Evolutionary conservation across 225 moss, liverwort and hornwort species (phyloP), one percentile per base, ranked within the genome.

Genomic region (Physcomitrium patens): DNA sequence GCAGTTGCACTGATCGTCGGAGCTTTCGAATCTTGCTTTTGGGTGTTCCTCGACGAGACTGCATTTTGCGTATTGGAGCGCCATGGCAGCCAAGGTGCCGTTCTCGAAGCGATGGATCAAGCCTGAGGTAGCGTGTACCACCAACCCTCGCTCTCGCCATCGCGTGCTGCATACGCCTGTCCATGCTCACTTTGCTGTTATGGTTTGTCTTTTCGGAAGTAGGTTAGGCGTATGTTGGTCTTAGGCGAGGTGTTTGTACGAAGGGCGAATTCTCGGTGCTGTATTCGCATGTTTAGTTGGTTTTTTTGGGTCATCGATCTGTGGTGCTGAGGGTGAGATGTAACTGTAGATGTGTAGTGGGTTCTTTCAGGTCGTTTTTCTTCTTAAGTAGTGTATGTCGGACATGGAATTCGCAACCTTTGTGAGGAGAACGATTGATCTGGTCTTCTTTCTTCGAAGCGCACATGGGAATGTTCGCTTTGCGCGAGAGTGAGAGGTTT

Each of bases 61-160:
- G 60, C 80, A 61, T 37, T 65, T 80, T 43, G 44, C 20, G 26
- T 26, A 10, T 47, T 31, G 7, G 1, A 5, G 2, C 69, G 67
- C 58, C 54, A 84, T 84, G 84, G 84, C 84, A 8, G 49, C 84
- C 26, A 84, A 84, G 70, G 61, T 84, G 53, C 73, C 84, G 22
- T 80, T 84, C 74, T 10, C 84, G 14, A 84, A 84, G 80, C 77
- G 80, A 48, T 84, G 84, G 84, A 80, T 84, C 74, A 84, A 84
- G 68, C 84, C 84, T 61, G 84, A 84, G 84, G 84, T 84, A 42
- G 31, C 31, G 31, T 24, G 24, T 8, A 3, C 5, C 2, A 0
- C 7, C 7, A 48, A 37, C 2, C 24, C 5, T 68, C 49, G 45
- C 3, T 23, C 0, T 43, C 11, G 2, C 13, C 27, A 63, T 19